Evolutionary conservation across 139 green algal genomes (phyloP).

Genomic region (Coccomyxa sp.): DNA sequence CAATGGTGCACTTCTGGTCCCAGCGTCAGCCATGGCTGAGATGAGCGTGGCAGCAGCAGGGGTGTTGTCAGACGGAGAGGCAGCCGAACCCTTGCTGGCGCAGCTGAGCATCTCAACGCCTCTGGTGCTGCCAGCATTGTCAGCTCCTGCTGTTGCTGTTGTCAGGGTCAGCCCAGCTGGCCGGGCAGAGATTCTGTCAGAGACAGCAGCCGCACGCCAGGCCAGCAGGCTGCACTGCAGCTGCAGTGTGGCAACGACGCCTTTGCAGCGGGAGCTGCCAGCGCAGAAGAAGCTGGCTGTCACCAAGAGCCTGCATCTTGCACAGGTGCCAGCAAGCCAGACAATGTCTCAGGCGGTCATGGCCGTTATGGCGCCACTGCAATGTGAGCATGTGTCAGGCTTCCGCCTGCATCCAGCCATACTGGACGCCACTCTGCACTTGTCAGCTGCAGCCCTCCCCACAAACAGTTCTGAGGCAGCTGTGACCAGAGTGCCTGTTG

Average conservation of each 20-base stretch:
- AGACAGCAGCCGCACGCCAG: too few relatives aligned
- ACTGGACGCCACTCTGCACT: constrained; percentile 48
- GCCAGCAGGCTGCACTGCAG: too few relatives aligned
- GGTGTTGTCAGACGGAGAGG: not conserved
- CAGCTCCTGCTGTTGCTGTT: constrained; percentile 11
- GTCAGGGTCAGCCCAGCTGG: too few relatives aligned
- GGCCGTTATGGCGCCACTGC: too few relatives aligned
- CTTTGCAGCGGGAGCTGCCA: too few relatives aligned
- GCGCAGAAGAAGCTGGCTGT: too few relatives aligned
- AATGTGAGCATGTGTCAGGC: constrained; percentile 9
- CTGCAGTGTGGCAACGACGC: too few relatives aligned
- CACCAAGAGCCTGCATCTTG: too few relatives aligned
- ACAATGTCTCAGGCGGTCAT: too few relatives aligned
- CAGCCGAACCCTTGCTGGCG: not conserved
- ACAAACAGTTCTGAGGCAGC: not conserved
- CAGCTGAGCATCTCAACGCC: not conserved
- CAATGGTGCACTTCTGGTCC: constrained; percentile 12
- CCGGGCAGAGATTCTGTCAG: too few relatives aligned
- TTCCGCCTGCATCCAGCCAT: constrained; percentile 36
- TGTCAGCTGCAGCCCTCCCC: constrained; percentile 25
- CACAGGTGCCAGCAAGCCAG: too few relatives aligned
- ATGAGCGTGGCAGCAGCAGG: not conserved
- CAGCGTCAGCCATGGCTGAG: constrained; percentile 24
- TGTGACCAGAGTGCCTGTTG: not conserved
- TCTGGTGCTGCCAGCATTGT: not conserved